phyloP scores from a whole-genome alignment of 225 moss, liverwort and hornwort genomes.

The Polytrichum commune region DNA sequence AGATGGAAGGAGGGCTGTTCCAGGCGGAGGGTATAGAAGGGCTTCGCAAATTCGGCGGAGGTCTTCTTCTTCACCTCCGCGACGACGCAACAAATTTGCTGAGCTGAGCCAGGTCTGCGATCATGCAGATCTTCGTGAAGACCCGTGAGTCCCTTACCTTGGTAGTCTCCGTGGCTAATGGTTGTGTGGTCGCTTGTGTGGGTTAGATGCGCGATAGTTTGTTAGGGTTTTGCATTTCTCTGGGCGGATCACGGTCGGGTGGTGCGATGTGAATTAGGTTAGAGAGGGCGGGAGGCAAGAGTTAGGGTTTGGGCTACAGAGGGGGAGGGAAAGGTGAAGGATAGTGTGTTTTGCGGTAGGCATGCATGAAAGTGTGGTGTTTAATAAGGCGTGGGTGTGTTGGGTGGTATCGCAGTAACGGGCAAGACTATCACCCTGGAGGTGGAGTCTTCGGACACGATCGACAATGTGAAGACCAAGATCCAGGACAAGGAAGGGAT shows the following conservation, averaged over 20 bases:
- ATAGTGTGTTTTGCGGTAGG: no score
- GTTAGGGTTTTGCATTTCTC: not conserved
- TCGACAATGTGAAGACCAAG: constrained; percentile 28
- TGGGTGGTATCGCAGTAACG: constrained; percentile 10
- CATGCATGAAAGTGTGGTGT: no score
- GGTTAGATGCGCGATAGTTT: not conserved
- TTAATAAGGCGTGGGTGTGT: no score
- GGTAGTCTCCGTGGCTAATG: no score
- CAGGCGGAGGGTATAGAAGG: no score
- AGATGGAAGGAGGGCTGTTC: no score
- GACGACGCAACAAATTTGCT: no score
- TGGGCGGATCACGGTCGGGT: not conserved
- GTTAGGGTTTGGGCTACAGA: no score
- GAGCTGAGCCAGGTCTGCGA: constrained; percentile 9
- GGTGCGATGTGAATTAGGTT: not conserved
- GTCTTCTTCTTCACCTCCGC: no score
- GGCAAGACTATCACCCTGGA: constrained; percentile 30
- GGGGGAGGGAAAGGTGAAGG: no score
- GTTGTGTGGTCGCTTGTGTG: not conserved
- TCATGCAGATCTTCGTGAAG: constrained; percentile 51
- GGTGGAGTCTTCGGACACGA: constrained; percentile 31
- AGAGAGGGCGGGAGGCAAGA: no score
- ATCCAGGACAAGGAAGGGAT: constrained; percentile 30
- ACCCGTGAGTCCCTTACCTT: constrained; percentile 16
- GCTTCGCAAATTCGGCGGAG: no score